A percentile compares a stretch with the other conserved stretches of the same genome.
Evolutionary conservation across 164 flowering plant genomes (phyloP).

Genomic region (Nymphaea thermarum): DNA sequence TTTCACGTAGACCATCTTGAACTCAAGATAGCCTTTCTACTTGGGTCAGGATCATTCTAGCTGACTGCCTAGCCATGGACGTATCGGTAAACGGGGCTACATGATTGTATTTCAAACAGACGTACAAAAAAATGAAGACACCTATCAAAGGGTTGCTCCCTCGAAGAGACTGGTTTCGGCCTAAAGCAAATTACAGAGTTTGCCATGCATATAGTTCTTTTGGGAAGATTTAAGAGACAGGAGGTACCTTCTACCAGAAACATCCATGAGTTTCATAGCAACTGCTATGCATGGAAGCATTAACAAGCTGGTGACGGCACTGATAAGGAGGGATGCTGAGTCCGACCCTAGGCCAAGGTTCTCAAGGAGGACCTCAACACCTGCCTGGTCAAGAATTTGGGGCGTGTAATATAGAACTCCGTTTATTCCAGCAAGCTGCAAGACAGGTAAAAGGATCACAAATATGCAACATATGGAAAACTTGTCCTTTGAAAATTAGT

Average conservation of each 20-base stretch:
- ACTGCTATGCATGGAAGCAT: slow-evolving; percentile 89
- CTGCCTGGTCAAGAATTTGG: slow-evolving; percentile 87
- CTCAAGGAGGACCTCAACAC: slow-evolving; percentile 69
- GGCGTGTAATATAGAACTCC: slow-evolving; percentile 91
- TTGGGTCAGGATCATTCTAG: too few relatives aligned
- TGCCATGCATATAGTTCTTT: too few relatives aligned
- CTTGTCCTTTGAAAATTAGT: background rate
- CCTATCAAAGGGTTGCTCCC: too few relatives aligned
- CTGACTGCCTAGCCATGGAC: too few relatives aligned
- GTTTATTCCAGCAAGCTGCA: slow-evolving; percentile 86
- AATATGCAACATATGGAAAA: background rate
- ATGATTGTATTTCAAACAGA: too few relatives aligned
- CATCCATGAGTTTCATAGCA: slow-evolving; percentile 92
- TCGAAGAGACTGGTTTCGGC: too few relatives aligned
- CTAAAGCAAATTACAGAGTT: too few relatives aligned
- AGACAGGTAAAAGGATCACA: background rate
- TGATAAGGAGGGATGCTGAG: slow-evolving; percentile 72
- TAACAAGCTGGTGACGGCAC: slow-evolving; percentile 71
- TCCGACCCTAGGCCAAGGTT: slow-evolving; percentile 54
- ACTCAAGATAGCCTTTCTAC: too few relatives aligned
- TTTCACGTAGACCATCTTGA: too few relatives aligned
- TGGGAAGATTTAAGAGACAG: too few relatives aligned
- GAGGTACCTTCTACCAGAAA: slow-evolving; percentile 76
- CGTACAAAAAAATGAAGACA: too few relatives aligned
- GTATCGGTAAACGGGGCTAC: too few relatives aligned